These are phyloP conservation scores for Termitomyces sp. DNA, from an alignment of 768 basidiomycete species.

Conservation along the genomic window DNA sequence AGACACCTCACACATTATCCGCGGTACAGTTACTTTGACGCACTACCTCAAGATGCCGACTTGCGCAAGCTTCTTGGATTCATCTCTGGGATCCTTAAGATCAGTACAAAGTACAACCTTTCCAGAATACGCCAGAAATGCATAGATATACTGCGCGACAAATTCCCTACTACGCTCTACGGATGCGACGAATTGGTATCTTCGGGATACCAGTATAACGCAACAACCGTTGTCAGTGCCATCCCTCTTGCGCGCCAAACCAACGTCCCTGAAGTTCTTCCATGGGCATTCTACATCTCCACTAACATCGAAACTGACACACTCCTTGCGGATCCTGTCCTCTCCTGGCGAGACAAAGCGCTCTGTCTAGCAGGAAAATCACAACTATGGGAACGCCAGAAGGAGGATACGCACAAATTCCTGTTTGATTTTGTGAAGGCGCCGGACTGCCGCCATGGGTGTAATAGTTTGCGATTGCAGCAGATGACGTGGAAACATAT, in stretches of 20 bases:
- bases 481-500: constrained; percentile 23
- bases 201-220: constrained; percentile 28
- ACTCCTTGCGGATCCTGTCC: constrained; percentile 25
- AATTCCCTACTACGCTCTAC: constrained; percentile 34
- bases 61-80: constrained; percentile 30
- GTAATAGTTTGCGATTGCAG: constrained; percentile 21
- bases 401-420: constrained; percentile 28
- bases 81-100: constrained; percentile 34
- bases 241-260: constrained; percentile 35
- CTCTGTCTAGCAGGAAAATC: constrained; percentile 35
- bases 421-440: constrained; percentile 29
- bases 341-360: constrained; percentile 37
- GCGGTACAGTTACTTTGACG: constrained; percentile 31
- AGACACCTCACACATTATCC: background rate
- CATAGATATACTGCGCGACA: constrained; percentile 31
- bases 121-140: constrained; percentile 28
- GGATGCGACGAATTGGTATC: constrained; percentile 33
- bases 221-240: constrained; percentile 31
- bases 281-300: constrained; percentile 42
- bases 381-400: constrained; percentile 33
- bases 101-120: constrained; percentile 40
- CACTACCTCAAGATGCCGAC: constrained; percentile 24
- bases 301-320: constrained; percentile 30
- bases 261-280: constrained; percentile 34
- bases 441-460: constrained; percentile 21